Evolutionary conservation across 1,139 yeast genomes (phyloP).

Genomic region (Candida labiduridarum): DNA sequence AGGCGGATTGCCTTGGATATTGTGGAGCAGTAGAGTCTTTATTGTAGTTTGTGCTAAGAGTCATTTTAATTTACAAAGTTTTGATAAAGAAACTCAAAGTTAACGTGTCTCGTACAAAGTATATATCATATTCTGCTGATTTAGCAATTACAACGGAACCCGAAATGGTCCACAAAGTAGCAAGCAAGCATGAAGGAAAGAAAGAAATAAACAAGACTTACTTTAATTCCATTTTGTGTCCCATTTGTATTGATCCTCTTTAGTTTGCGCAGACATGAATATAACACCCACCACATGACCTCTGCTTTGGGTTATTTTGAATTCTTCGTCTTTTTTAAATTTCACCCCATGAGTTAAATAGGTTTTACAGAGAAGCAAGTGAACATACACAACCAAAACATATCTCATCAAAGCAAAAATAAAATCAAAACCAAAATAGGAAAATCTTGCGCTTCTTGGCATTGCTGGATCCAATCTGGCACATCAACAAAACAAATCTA

Average conservation of each 20-base stretch:
- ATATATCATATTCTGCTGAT: neutral
- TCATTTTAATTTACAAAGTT: neutral
- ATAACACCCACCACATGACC: neutral
- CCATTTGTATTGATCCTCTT: neutral
- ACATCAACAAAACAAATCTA: no score
- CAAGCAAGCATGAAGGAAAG: neutral
- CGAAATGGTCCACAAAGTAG: neutral
- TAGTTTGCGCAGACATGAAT: neutral
- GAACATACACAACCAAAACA: neutral
- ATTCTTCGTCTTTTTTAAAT: neutral
- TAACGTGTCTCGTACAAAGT: conserved; percentile 2
- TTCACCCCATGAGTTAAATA: neutral
- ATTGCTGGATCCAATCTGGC: no score
- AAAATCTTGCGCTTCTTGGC: no score
- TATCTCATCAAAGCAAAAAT: no score
- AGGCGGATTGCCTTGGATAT: neutral
- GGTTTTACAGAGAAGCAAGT: neutral
- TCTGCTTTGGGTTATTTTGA: neutral
- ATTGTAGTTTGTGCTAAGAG: no score
- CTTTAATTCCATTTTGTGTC: neutral
- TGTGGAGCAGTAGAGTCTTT: neutral
- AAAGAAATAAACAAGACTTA: neutral
- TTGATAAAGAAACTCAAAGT: neutral
- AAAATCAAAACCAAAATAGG: no score
- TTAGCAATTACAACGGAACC: no score